Evolutionary conservation across 306 rosid genomes (phyloP).

Genomic region (Benincasa hispida): DNA sequence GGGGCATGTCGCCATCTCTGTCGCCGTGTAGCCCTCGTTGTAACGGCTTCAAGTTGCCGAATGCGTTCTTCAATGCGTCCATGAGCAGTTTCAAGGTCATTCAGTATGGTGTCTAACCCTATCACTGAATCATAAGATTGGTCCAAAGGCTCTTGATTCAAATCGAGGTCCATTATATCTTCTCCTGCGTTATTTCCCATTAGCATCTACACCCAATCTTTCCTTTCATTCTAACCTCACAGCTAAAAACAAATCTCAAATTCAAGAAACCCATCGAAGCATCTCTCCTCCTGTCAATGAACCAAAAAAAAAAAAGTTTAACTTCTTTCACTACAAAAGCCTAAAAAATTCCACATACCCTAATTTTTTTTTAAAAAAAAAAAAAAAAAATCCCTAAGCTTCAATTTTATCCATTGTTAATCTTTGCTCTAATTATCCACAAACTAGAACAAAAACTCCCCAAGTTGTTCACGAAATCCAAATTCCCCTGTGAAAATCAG

Average conservation of each 20-base stretch:
- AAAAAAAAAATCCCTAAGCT: not conserved
- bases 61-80: slow-evolving; percentile 49
- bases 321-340: not conserved
- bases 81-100: slow-evolving; percentile 46
- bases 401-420: not conserved
- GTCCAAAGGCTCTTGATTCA: slow-evolving; percentile 35
- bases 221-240: not conserved
- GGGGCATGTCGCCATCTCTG: slow-evolving; percentile 24
- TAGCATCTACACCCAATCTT: not conserved
- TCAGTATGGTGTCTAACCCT: slow-evolving; percentile 31
- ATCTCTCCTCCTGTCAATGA: not conserved
- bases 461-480: not conserved
- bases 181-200: slow-evolving; percentile 22
- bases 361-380: not conserved
- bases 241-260: not conserved
- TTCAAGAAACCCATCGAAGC: not conserved
- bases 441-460: not conserved
- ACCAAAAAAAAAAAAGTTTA: not conserved
- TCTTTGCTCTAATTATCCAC: not conserved
- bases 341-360: not conserved
- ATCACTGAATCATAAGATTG: slow-evolving; percentile 22
- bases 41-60: slow-evolving; percentile 41
- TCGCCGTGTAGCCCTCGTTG: slow-evolving; percentile 35
- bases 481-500: not conserved
- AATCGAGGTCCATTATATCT: slow-evolving; percentile 38